Percentiles rank a stretch among this genome's conserved stretches.
Evolutionary conservation across 1,284 basidiomycete genomes (phyloP).

Genomic region (Ceratobasidium sp.): DNA sequence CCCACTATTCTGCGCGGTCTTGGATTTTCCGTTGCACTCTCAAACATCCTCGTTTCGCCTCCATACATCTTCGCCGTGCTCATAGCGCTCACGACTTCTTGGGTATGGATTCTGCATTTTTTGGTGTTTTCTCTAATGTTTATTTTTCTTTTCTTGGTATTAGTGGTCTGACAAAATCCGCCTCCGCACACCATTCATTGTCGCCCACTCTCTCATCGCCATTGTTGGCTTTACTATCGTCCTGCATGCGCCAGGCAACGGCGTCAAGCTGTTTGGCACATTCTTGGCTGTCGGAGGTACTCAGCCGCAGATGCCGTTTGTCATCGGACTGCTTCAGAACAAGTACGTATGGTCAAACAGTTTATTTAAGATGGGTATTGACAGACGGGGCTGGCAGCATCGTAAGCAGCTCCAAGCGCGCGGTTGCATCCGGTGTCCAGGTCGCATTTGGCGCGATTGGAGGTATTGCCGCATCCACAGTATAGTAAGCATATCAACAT

Average conservation of each 20-base stretch:
- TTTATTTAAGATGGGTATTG: not conserved
- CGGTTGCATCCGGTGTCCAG: conserved; percentile 40
- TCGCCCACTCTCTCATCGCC: conserved; percentile 35
- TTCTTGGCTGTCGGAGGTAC: conserved; percentile 36
- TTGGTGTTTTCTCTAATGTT: not conserved
- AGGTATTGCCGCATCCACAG: conserved; percentile 44
- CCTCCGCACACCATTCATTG: conserved; percentile 38
- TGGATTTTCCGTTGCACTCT: conserved; percentile 38
- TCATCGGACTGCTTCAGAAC: conserved; percentile 37
- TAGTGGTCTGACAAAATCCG: conserved; percentile 43
- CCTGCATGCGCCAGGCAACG: conserved; percentile 28
- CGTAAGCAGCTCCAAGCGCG: conserved; percentile 44
- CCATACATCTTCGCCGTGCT: conserved; percentile 38
- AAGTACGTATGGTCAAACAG: not conserved
- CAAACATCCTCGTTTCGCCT: conserved; percentile 45
- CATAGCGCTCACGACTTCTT: conserved; percentile 31
- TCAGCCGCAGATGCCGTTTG: conserved; percentile 39
- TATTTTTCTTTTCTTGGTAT: not conserved
- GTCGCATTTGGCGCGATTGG: conserved; percentile 45
- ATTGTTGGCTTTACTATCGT: conserved; percentile 36
- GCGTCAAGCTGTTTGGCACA: conserved; percentile 31
- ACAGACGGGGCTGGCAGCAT: conserved; percentile 14
- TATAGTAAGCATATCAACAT: conserved; percentile 28
- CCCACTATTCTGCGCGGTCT: conserved; percentile 46
- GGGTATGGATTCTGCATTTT: conserved; percentile 1